Base-by-base conservation (phyloP, 495 filamentous ascomycete genomes). In the Hyphodiscus hymeniophilus region DNA sequence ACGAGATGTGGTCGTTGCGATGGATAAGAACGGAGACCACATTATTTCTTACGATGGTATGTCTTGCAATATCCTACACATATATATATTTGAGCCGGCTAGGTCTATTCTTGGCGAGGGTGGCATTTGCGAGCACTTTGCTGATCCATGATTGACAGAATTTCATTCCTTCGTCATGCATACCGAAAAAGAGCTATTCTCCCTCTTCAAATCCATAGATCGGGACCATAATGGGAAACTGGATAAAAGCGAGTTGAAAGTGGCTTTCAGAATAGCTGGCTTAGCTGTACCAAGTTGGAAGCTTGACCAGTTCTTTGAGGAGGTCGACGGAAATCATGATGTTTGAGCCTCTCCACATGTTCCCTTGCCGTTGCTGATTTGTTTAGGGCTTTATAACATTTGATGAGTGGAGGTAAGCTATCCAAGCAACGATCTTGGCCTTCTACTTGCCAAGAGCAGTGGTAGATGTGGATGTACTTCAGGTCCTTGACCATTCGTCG, bases 391-490 rank as follows among this genome's bases (percentile, higher is more conserved):
- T 76, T 45, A 95, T 98, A 52, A 85, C 74, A 35, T 98, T 92
- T 66, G 77, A 85, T 47, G 92, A 98, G 71, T 98, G 92, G 92
- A 86, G 92, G 91, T 97, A 83, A 60, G 79, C 28, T 23, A 40
- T 40, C 8, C 5, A 28, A 5, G 4, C 26, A 28, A 28, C 10
- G n/a, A 28, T 28, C 4, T 28, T 28, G 26, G 4, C 26, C 26
- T 10, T 5, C 5, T 5, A 28, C 10, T 5, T 28, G 26, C 26
- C 26, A 28, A 28, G 26, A 28, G 26, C 5, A 10, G 26, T 5
- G 10, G 26, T 28, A 10, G 26, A 4, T 28, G 26, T 28, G 26
- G 26, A 4, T 28, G n/a, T n/a, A n/a, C 10, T 10, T 28, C 26
- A 28, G 26, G 5, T 28, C 26, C 26, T 28, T 28, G 26, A 28